A percentile compares a stretch with the other conserved stretches of the same genome.
phyloP scores from a whole-genome alignment of 768 basidiomycete species.

The Filobasidium wieringae region DNA sequence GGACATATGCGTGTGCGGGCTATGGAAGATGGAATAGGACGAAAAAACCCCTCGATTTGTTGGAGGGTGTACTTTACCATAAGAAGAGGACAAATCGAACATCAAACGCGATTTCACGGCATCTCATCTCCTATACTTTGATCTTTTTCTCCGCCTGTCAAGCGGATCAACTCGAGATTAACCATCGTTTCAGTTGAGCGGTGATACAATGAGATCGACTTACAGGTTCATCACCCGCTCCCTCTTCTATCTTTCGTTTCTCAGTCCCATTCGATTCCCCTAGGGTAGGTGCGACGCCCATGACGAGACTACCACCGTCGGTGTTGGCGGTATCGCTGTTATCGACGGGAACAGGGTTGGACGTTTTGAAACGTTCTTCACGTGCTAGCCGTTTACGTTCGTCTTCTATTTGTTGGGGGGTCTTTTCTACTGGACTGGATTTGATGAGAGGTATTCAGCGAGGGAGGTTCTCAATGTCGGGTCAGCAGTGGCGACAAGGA shows the following conservation, averaged over 20 bases:
- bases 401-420: not conserved
- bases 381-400: not conserved
- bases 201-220: not conserved
- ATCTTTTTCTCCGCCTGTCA: constrained; percentile 6
- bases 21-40: too few relatives aligned
- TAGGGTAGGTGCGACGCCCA: too few relatives aligned
- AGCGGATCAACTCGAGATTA: not conserved
- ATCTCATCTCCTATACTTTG: not conserved
- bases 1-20: too few relatives aligned
- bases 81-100: too few relatives aligned
- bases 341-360: not conserved
- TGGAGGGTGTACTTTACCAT: too few relatives aligned
- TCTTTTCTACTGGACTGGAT: not conserved
- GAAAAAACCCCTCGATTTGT: too few relatives aligned
- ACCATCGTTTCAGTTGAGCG: not conserved
- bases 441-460: not conserved
- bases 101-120: too few relatives aligned
- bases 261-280: not conserved
- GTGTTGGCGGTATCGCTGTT: too few relatives aligned
- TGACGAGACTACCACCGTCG: too few relatives aligned
- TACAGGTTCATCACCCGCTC: not conserved
- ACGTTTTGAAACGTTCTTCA: not conserved
- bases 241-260: not conserved
- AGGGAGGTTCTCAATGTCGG: not conserved
- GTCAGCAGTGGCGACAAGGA: not conserved